Base-by-base conservation (phyloP, 495 filamentous ascomycete genomes). In the Penicillium silybi region DNA sequence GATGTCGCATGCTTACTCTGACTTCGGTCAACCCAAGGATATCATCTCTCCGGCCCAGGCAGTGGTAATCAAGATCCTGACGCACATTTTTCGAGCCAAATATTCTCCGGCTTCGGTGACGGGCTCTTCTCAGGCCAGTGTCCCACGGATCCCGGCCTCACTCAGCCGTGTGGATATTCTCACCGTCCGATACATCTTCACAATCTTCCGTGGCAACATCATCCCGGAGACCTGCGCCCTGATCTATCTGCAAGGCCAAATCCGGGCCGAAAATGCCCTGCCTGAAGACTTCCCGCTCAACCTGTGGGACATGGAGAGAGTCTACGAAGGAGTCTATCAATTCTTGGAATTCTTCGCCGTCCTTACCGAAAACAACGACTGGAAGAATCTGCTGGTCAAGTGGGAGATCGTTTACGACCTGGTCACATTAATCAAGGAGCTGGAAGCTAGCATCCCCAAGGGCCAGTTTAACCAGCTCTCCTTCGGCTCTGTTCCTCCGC, bases 331-430 rank as follows among this genome's bases (percentile, higher is more conserved):
- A 15, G 83, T 96, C 11, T 90, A 90, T 46, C 90, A 96, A 64
- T 95, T 92, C 66, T 79, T 97, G 6, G 90, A 97, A 55, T 92
- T 96, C 65, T 87, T 97, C 48, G 89, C 88, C n/a, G 90, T 95
- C 2, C 78, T 95, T 17, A 90, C 88, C 18, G 90, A 96, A 55
- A 86, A 82, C 62, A 81, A 80, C 48, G 75, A 79, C 55, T 81
- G 78, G 78, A 81, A 81, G 61, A 73, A 75, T 43, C 82, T 93
- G 23, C 80, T 97, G 10, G 85, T 92, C 34, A 84, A 92, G 50
- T 97, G 92, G 86, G 90, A 96, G 61, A 83, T 90, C 37, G 79
- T 85, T 22, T 88, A 86, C 54, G 92, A 97, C 61, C 80, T 97
- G 11, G 80, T 95, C 1, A 85, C 86, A 2, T 68, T 97, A 4